A percentile compares a stretch with the other conserved stretches of the same genome.
Conservation (phyloP, 176 grass and related monocot species). For the Saccharum officinarum region DNA sequence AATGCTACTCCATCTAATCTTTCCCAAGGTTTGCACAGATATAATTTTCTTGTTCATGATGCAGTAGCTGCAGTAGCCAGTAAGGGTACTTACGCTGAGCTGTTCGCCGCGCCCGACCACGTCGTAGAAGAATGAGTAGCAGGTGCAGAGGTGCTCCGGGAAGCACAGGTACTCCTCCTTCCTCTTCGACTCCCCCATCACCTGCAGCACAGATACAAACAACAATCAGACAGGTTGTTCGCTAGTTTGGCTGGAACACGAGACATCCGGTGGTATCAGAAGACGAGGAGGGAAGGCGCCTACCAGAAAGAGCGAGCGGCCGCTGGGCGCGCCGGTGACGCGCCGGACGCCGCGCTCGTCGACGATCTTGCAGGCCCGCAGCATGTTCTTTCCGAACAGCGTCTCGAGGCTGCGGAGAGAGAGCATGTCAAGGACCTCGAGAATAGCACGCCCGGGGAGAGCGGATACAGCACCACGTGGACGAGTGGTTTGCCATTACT, state of each 20-base stretch:
- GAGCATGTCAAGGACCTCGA: background rate
- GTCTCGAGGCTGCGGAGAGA: conserved; percentile 58
- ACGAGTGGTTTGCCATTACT: conserved; percentile 22
- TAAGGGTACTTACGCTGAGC: conserved; percentile 56
- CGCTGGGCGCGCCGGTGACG: conserved; percentile 65
- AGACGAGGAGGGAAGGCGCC: background rate
- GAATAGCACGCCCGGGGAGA: background rate
- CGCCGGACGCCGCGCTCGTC: conserved; percentile 80
- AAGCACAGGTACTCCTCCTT: conserved; percentile 98
- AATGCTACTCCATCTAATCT: background rate
- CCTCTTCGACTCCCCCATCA: conserved; percentile 87
- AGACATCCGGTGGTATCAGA: background rate
- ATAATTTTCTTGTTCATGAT: background rate
- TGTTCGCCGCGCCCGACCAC: conserved; percentile 79
- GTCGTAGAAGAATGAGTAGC: conserved; percentile 98
- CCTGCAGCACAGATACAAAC: conserved; percentile 40
- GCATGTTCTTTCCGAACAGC: conserved; percentile 93
- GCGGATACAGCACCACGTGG: background rate
- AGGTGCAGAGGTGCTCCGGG: conserved; percentile 88
- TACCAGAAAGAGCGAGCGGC: conserved; percentile 86
- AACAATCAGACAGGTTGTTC: background rate
- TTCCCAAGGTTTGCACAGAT: background rate
- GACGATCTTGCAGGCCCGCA: conserved; percentile 81
- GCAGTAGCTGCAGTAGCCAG: background rate
- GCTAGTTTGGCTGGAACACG: background rate